Evolutionary conservation across 2,329 filamentous ascomycete genomes (phyloP), one percentile per base, ranked within the genome.

Genomic region (Cladosporium sp.): DNA sequence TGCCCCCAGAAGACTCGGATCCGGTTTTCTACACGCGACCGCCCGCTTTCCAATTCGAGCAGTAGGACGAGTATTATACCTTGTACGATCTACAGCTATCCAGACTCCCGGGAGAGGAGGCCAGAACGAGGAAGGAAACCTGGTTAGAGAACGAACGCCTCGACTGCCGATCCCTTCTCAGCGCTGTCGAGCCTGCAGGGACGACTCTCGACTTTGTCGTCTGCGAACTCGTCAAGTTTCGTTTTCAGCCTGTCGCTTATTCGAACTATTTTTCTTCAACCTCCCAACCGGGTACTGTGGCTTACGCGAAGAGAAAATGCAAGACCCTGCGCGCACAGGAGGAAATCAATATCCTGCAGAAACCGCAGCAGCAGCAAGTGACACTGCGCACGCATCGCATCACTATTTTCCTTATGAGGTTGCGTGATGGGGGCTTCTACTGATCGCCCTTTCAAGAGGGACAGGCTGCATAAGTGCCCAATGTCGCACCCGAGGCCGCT

Each of bases 401-500:
- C n/a, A 46, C 39, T 11, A 46, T 46, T 4, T 46, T n/a, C 18
- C 5, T 10, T 4, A 16, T 10, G 5, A n/a, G 39, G 39, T 43
- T 46, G 39, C 39, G 39, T 46, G 39, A 23, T 13, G 10, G 1
- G 39, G 39, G n/a, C 39, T 46, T 46, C 16, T 13, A 0, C 7
- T 4, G 18, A 5, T 8, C 36, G 4, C 18, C 7, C 5, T n/a
- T 10, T n/a, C 18, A 14, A 21, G n/a, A 46, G n/a, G 21, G 16
- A 11, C 3, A 39, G n/a, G n/a, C 39, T n/a, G 39, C 39, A 46
- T 46, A 10, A 16, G 39, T 36, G 54, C 54, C 54, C 54, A 57
- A 57, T 25, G 54, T 57, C 54, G 54, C 32, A 57, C 32, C 54
- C 53, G 30, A 56, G 28, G 28, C 26, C 34, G 32, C n/a, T n/a